Evolutionary conservation across 106 monocot species (phyloP), one percentile per base, ranked within the genome.

Genomic region (Phalaenopsis aphrodite): DNA sequence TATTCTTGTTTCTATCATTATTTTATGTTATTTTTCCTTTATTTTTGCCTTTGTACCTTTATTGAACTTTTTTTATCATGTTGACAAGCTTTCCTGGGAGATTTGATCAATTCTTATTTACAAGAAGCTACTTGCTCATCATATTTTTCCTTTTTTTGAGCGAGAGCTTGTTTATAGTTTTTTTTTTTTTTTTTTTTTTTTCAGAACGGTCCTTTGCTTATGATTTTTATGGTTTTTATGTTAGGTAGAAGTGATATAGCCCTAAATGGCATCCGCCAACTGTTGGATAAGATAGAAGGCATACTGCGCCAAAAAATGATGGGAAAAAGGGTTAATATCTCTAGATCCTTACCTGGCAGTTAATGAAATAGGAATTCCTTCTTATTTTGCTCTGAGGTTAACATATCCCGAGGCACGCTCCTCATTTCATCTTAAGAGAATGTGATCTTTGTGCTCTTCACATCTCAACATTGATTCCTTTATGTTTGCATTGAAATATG

Each of bases 311-410:
- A 99, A 79, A 99, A 99, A 77, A 99, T 99, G 91, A 99, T 99
- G 98, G 98, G 98, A 77, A 99, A 99, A 76, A 89, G 98, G 78
- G 98, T 99, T 77, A 99, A 99, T 99, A 79, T 99, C 98, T 57
- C 98, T 94, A 49, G 98, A 99, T 87, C 98, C 98, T 3, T 99
- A 89, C 81, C 87, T 99, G 72, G 94, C 92, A 18, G 98, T 99
- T 39, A 91, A 99, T 88, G 98, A 99, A 86, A 99, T 99, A 56
- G 98, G 98, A 45, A 93, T 99, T 81, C 98, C 98, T 86, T 94
- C 98, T 47, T 86, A 91, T 82, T 99, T 99, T 92, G 98, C 98
- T 18, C 42, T 88, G 80, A 92, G 81, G 56, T 82, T 99, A 76
- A 94, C 98, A 43, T 99, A 99, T 85, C 94, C 98, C 75, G 98